Conservation (phyloP, 2,329 filamentous ascomycete species). For the Paramyrothecium roridum region DNA sequence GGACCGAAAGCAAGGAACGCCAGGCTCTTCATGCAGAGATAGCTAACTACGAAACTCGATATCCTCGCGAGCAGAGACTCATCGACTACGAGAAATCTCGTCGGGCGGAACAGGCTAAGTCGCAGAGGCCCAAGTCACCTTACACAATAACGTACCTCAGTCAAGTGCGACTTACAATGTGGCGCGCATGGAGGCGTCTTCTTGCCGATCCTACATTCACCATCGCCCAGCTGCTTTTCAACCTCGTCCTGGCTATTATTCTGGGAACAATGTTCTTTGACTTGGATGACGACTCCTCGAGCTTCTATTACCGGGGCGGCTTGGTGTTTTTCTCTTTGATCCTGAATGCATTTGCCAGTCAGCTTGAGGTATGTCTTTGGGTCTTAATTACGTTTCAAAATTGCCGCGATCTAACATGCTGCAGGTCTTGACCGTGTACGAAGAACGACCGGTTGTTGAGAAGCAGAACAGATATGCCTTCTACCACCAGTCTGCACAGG, state of each 20-base stretch:
- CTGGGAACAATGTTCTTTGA: constrained; percentile 51
- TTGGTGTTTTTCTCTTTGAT: constrained; percentile 50
- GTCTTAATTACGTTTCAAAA: too few relatives aligned
- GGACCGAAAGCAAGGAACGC: constrained; percentile 22
- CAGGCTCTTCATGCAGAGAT: constrained; percentile 24
- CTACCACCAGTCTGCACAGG: constrained; percentile 27
- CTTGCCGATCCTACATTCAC: constrained; percentile 36
- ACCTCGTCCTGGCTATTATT: constrained; percentile 47
- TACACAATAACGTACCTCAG: constrained; percentile 44
- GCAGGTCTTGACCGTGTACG: constrained; percentile 24
- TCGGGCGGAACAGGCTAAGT: constrained; percentile 19
- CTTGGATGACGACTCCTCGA: constrained; percentile 35
- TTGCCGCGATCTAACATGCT: too few relatives aligned
- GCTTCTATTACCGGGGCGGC: constrained; percentile 44
- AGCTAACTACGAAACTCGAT: constrained; percentile 19
- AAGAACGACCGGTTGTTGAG: constrained; percentile 27
- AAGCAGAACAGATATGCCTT: constrained; percentile 31
- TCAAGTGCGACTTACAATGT: constrained; percentile 40
- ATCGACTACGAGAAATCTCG: constrained; percentile 16
- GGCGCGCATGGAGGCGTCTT: constrained; percentile 33
- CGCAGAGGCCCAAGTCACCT: constrained; percentile 40
- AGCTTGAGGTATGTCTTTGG: constrained; percentile 23
- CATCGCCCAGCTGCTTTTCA: constrained; percentile 34
- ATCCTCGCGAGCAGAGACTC: constrained; percentile 13
- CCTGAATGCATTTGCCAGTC: constrained; percentile 43